A percentile compares a stretch with the other conserved stretches of the same genome.
Conservation (phyloP, 441 rosid genomes). For the Metrosideros polymorpha region DNA sequence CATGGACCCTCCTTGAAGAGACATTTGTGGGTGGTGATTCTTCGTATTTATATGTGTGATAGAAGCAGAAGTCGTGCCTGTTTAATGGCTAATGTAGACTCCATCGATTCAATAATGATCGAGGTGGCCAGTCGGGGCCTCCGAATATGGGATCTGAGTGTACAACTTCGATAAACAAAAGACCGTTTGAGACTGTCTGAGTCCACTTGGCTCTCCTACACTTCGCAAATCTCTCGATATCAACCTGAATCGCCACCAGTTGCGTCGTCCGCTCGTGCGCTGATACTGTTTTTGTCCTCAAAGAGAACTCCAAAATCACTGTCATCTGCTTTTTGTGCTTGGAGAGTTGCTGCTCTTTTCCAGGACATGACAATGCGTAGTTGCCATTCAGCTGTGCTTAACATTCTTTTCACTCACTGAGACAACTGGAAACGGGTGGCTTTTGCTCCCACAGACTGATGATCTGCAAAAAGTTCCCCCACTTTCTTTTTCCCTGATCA, state of each 20-base stretch:
- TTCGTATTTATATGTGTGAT: background rate
- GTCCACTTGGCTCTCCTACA: background rate
- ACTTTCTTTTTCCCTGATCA: background rate
- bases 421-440: background rate
- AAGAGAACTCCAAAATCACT: background rate
- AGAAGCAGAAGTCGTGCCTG: background rate
- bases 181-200: background rate
- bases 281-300: background rate
- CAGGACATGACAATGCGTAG: background rate
- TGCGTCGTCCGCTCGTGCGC: background rate
- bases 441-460: background rate
- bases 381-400: background rate
- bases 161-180: conserved; percentile 31
- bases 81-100: background rate
- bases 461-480: background rate
- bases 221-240: background rate
- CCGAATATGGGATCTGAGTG: conserved; percentile 10
- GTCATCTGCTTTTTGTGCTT: background rate
- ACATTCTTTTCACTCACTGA: background rate
- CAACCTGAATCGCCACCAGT: background rate
- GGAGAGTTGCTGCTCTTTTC: background rate
- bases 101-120: background rate
- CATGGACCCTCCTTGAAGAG: background rate
- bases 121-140: background rate
- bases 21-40: too few species aligned